phyloP scores from a whole-genome alignment of 352 stramenopile genomes.

The Blastocystis sp. region DNA sequence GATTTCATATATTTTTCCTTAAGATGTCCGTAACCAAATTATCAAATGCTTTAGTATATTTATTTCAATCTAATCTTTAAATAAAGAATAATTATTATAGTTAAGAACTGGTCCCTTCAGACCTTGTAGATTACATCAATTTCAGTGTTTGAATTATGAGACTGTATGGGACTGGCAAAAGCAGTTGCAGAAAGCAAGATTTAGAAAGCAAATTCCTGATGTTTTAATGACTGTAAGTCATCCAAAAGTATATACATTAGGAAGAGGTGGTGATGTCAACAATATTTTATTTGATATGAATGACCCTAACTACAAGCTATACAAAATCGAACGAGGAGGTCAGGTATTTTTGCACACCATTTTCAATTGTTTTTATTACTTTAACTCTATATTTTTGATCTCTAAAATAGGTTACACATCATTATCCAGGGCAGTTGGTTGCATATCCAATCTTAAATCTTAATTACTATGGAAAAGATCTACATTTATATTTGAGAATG shows the following conservation, averaged over 20 bases:
- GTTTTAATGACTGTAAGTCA: slow-evolving; percentile 34
- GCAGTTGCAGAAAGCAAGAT: slow-evolving; percentile 23
- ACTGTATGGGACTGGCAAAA: slow-evolving; percentile 37
- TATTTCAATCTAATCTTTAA: too few species aligned
- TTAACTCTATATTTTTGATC: too few species aligned
- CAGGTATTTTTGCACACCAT: background rate
- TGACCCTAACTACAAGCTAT: slow-evolving; percentile 28
- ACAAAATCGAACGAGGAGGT: slow-evolving; percentile 21
- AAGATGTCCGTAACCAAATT: too few species aligned
- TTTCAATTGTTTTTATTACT: too few species aligned
- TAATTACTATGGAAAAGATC: slow-evolving; percentile 35
- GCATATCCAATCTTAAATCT: slow-evolving; percentile 35
- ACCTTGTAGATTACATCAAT: slow-evolving; percentile 11
- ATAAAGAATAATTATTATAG: too few species aligned
- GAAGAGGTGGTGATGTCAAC: slow-evolving; percentile 29
- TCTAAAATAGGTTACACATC: slow-evolving; percentile 32
- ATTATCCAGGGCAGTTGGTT: slow-evolving; percentile 30
- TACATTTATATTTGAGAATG: slow-evolving; percentile 25
- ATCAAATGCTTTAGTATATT: too few species aligned
- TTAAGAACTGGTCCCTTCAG: slow-evolving; percentile 1
- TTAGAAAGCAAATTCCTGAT: slow-evolving; percentile 25
- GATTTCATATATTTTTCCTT: too few species aligned
- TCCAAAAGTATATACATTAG: slow-evolving; percentile 33
- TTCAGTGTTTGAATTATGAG: slow-evolving; percentile 26
- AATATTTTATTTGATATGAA: slow-evolving; percentile 34